Conservation (phyloP, 768 basidiomycete species). For the Psilocybe sp. region DNA sequence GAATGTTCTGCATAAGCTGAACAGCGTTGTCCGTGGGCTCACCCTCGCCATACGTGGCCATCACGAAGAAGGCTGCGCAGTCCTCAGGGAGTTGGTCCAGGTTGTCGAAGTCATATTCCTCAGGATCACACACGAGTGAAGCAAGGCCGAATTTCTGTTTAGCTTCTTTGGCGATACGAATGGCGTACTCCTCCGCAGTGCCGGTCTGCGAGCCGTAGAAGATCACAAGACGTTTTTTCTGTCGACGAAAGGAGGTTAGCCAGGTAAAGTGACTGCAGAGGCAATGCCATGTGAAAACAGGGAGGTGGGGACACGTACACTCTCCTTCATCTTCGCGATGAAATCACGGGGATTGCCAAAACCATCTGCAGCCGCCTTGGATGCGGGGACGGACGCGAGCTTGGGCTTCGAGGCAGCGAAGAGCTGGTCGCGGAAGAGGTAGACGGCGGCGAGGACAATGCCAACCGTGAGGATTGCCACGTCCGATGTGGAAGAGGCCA, state of each 20-base stretch:
- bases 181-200: constrained; percentile 97
- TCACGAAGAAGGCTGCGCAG: constrained; percentile 87
- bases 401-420: constrained; percentile 69
- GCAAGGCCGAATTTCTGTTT: constrained; percentile 95
- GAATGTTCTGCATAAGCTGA: constrained; percentile 87
- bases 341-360: constrained; percentile 92
- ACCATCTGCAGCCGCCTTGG: constrained; percentile 52
- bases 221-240: constrained; percentile 97
- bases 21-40: constrained; percentile 99
- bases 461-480: constrained; percentile 70
- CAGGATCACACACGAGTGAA: constrained; percentile 95
- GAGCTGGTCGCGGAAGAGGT: constrained; percentile 82
- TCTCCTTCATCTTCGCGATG: constrained; percentile 90
- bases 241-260: constrained; percentile 10
- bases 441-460: constrained; percentile 70
- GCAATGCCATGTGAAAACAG: constrained; percentile 4
- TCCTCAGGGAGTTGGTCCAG: constrained; percentile 89
- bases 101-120: constrained; percentile 98
- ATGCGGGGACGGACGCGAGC: constrained; percentile 37
- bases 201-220: constrained; percentile 99
- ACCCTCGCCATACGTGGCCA: constrained; percentile 99
- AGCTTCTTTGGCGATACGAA: constrained; percentile 95
- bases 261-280: not conserved
- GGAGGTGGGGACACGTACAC: constrained; percentile 50
- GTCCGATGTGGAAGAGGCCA: constrained; percentile 67